These are phyloP conservation scores for Rhizopus stolonifer DNA, from an alignment of 371 early-diverging fungal species.

Conservation along the genomic window DNA sequence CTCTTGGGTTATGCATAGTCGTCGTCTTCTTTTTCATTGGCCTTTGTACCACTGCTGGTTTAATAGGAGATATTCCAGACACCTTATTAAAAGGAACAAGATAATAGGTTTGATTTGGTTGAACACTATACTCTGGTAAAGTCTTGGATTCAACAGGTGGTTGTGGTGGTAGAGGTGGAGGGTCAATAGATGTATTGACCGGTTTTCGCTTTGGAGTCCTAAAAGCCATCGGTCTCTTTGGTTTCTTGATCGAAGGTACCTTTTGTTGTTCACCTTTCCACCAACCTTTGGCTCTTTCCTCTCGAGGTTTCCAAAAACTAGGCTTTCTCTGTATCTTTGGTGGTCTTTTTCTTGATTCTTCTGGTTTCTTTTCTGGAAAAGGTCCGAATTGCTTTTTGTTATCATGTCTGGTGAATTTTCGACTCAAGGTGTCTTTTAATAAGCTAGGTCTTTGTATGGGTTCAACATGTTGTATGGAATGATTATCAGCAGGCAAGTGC, in stretches of 20 bases:
- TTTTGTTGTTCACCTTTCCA: constrained; percentile 17
- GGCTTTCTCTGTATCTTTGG: not conserved
- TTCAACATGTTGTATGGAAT: too few relatives aligned
- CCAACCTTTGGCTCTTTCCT: constrained; percentile 17
- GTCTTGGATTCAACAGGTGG: not conserved
- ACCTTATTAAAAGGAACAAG: not conserved
- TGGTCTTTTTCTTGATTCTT: not conserved
- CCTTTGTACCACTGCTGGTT: not conserved
- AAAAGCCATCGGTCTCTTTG: constrained; percentile 24
- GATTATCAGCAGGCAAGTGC: too few relatives aligned
- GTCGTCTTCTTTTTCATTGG: not conserved
- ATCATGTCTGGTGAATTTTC: too few relatives aligned
- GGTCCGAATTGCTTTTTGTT: too few relatives aligned
- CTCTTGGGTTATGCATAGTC: constrained; percentile 14
- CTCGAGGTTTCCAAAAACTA: constrained; percentile 24
- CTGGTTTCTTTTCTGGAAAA: not conserved
- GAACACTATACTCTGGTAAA: constrained; percentile 1
- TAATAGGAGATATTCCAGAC: not conserved
- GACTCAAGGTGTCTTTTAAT: too few relatives aligned
- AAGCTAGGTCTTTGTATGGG: too few relatives aligned
- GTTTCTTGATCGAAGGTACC: constrained; percentile 7
- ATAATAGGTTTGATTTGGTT: not conserved
- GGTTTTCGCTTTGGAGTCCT: constrained; percentile 15
- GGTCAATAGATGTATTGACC: not conserved
- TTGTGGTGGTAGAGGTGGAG: not conserved